Percentiles rank a stretch among this genome's conserved stretches.
phyloP scores from a whole-genome alignment of 148 eudicot genomes.

The Fagopyrum homotropicum region DNA sequence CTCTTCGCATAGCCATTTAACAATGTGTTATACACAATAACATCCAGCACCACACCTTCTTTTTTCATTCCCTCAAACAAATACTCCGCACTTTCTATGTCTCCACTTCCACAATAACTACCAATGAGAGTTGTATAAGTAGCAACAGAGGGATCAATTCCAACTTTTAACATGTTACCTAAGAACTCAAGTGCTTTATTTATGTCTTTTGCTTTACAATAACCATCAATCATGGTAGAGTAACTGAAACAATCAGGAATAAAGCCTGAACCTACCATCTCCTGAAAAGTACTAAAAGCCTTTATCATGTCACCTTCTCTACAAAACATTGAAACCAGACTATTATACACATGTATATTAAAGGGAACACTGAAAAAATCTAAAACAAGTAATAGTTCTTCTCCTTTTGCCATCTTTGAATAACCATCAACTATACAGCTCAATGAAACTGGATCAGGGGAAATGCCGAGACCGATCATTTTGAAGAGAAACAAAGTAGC shows the following conservation, averaged over 20 bases:
- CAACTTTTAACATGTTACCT: slow-evolving; percentile 39
- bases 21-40: slow-evolving; percentile 31
- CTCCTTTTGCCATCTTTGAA: slow-evolving; percentile 23
- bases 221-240: slow-evolving; percentile 40
- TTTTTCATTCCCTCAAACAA: slow-evolving; percentile 26
- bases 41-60: slow-evolving; percentile 30
- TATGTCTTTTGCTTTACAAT: slow-evolving; percentile 24
- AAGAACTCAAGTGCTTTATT: slow-evolving; percentile 27
- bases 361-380: slow-evolving; percentile 27
- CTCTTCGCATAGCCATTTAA: slow-evolving; percentile 39
- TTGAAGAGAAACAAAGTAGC: slow-evolving; percentile 45
- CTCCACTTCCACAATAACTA: slow-evolving; percentile 30
- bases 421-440: slow-evolving; percentile 35
- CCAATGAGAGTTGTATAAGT: slow-evolving; percentile 35
- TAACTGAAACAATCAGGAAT: slow-evolving; percentile 33
- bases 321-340: slow-evolving; percentile 37
- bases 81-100: slow-evolving; percentile 23
- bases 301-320: slow-evolving; percentile 32
- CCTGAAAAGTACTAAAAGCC: slow-evolving; percentile 30
- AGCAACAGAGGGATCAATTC: slow-evolving; percentile 32
- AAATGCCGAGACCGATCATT: slow-evolving; percentile 30
- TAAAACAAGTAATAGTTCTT: slow-evolving; percentile 27
- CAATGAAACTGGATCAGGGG: slow-evolving; percentile 35
- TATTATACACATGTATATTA: slow-evolving; percentile 32
- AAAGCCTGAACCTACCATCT: slow-evolving; percentile 32